These are phyloP conservation scores for Actinomortierella wolfii DNA, from an alignment of 371 early-diverging fungal species.

Conservation along the genomic window DNA sequence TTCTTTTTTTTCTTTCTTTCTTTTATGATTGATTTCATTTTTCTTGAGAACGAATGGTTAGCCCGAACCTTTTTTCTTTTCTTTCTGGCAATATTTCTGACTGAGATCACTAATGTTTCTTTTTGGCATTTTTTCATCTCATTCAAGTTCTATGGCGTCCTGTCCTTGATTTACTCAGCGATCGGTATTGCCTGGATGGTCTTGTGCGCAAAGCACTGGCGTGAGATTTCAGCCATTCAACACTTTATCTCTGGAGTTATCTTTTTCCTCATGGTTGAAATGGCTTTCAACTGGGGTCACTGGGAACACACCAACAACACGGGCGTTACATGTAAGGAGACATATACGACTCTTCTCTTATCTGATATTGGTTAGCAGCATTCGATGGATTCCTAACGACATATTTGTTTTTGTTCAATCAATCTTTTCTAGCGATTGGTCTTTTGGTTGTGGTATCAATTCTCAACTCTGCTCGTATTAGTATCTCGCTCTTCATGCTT, in stretches of 20 bases:
- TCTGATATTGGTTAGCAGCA: constrained; percentile 14
- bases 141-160: constrained; percentile 64
- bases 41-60: neutral
- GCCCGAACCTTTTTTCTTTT: neutral
- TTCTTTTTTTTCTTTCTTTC: no score
- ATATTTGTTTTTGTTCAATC: neutral
- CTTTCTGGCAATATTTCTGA: neutral
- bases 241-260: constrained; percentile 86
- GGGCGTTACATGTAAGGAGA: constrained; percentile 62
- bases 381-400: constrained; percentile 6
- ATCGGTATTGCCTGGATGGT: constrained; percentile 80
- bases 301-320: constrained; percentile 78
- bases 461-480: constrained; percentile 89
- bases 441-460: constrained; percentile 71
- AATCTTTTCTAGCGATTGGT: constrained; percentile 52
- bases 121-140: constrained; percentile 18
- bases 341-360: neutral
- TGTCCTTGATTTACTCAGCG: constrained; percentile 72
- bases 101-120: neutral
- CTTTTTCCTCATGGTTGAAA: constrained; percentile 84
- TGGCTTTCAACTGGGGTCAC: constrained; percentile 89
- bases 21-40: neutral
- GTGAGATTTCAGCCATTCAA: constrained; percentile 87
- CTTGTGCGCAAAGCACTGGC: constrained; percentile 79
- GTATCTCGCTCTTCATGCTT: constrained; percentile 93